A percentile compares a stretch with the other conserved stretches of the same genome.
Evolutionary conservation across 768 basidiomycete species (phyloP).

Genomic region (Calvatia gigantea): DNA sequence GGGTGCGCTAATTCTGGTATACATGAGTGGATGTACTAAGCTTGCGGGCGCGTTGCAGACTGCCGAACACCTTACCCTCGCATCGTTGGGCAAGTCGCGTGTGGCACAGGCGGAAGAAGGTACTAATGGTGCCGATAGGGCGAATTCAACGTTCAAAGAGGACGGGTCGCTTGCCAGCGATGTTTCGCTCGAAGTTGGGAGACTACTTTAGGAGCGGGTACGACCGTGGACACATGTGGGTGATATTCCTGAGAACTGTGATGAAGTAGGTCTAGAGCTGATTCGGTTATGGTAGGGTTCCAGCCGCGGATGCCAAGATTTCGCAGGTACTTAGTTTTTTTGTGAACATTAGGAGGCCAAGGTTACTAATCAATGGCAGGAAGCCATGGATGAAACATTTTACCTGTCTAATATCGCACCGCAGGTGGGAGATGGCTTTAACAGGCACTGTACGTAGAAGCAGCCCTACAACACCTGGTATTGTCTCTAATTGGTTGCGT

Average conservation of each 20-base stretch:
- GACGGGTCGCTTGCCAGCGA: conserved; percentile 72
- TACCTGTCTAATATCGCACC: conserved; percentile 94
- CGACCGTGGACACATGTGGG: conserved; percentile 95
- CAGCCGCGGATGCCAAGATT: conserved; percentile 91
- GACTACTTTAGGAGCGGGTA: conserved; percentile 95
- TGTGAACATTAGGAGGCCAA: not conserved
- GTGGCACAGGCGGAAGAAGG: conserved; percentile 23
- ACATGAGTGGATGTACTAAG: not conserved
- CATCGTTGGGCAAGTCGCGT: conserved; percentile 48
- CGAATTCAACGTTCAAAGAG: conserved; percentile 77
- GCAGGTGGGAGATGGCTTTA: conserved; percentile 97
- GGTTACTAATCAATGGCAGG: conserved; percentile 30
- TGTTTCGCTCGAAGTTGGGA: conserved; percentile 78
- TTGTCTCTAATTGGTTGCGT: conserved; percentile 1
- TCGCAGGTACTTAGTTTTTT: conserved; percentile 55
- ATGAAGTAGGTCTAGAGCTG: not conserved
- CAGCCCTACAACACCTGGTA: not conserved
- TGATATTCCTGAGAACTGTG: conserved; percentile 10
- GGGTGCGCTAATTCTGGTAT: conserved; percentile 54
- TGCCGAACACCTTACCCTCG: conserved; percentile 88
- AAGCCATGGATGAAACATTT: conserved; percentile 97
- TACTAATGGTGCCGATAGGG: conserved; percentile 59
- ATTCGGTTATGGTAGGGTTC: conserved; percentile 57
- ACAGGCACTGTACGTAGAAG: conserved; percentile 78
- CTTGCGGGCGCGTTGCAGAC: conserved; percentile 48